Percentiles rank a stretch among this genome's conserved stretches.
Conservation (phyloP, 345 rosid genomes). For the Clausena lansium region DNA sequence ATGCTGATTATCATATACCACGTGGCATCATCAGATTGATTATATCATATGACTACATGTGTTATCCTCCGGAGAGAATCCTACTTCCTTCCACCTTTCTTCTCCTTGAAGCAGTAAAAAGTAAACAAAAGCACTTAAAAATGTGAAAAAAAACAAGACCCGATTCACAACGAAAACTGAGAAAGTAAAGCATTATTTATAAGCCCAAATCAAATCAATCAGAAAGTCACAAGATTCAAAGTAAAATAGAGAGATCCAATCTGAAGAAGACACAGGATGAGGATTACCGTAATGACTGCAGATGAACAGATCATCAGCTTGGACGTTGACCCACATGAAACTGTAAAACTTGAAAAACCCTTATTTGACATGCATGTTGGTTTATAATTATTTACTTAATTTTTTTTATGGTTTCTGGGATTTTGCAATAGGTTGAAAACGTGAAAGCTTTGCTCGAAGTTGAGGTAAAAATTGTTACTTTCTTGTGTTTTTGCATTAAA, state of each 20-base stretch:
- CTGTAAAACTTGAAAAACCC: conserved; percentile 40
- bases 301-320: conserved; percentile 79
- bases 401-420: conserved; percentile 16
- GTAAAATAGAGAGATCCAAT: not conserved
- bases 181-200: not conserved
- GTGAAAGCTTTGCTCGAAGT: conserved; percentile 96
- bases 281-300: conserved; percentile 86
- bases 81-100: not conserved
- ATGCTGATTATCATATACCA: not conserved
- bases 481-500: not conserved
- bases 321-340: conserved; percentile 84
- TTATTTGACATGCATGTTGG: conserved; percentile 14
- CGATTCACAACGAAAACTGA: too few relatives aligned
- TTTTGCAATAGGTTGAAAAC: conserved; percentile 67
- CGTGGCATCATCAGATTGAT: not conserved
- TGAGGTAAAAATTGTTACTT: conserved; percentile 53
- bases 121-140: not conserved
- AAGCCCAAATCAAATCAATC: not conserved
- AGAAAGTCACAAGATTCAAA: not conserved
- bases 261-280: conserved; percentile 41
- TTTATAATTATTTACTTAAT: not conserved
- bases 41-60: too few relatives aligned
- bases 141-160: not conserved
- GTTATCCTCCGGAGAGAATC: not conserved
- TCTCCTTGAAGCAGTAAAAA: not conserved